phyloP scores from a whole-genome alignment of 495 filamentous ascomycete genomes.

The Glarea lozoyensis region DNA sequence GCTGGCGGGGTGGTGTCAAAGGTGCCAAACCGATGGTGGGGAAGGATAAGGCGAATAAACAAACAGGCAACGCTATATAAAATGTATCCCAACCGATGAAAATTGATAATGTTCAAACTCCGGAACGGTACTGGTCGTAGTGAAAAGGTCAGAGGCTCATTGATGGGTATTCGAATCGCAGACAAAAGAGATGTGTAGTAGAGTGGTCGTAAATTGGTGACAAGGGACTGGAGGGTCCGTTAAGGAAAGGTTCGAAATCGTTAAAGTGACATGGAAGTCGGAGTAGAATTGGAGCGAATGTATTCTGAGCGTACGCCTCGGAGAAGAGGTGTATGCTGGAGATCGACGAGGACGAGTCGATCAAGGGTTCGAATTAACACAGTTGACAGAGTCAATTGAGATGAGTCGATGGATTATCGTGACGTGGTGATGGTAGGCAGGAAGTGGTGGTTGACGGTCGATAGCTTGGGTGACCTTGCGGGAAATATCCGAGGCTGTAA shows the following conservation, averaged over 20 bases:
- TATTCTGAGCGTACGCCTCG: constrained; percentile 27
- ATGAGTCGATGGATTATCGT: constrained; percentile 18
- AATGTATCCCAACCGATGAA: constrained; percentile 15
- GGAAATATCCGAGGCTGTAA: not conserved
- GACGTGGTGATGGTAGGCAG: constrained; percentile 17
- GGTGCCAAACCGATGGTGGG: not conserved
- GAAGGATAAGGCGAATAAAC: constrained; percentile 10
- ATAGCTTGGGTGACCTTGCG: constrained; percentile 16
- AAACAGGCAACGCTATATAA: constrained; percentile 27
- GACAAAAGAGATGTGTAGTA: constrained; percentile 48
- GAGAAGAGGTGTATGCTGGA: constrained; percentile 21
- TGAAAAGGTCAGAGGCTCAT: constrained; percentile 59
- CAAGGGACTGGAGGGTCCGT: constrained; percentile 32
- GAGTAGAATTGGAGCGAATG: constrained; percentile 15
- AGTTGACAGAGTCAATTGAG: constrained; percentile 15
- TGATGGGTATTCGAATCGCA: constrained; percentile 46
- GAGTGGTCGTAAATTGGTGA: constrained; percentile 30
- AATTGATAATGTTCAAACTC: constrained; percentile 33
- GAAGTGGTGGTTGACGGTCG: constrained; percentile 24
- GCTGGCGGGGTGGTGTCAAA: constrained; percentile 1
- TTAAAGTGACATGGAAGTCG: constrained; percentile 30
- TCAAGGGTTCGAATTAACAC: constrained; percentile 11
- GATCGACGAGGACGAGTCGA: constrained; percentile 31
- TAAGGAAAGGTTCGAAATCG: constrained; percentile 21
- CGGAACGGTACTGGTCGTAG: constrained; percentile 41